phyloP scores from a whole-genome alignment of 202 grass and related monocot species.

The Carex arenaria region DNA sequence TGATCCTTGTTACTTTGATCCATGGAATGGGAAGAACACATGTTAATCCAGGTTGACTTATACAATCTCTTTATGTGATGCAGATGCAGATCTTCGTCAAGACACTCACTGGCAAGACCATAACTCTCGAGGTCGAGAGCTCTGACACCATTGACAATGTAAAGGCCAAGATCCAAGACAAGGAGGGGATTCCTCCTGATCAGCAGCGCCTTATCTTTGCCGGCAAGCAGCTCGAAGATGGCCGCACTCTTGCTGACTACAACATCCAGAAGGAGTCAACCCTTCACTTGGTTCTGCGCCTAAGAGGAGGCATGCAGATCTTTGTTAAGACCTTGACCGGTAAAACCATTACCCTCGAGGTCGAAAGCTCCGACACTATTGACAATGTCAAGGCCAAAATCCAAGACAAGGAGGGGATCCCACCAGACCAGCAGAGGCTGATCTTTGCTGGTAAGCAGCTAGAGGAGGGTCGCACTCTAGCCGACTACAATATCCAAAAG shows the following conservation, averaged over 20 bases:
- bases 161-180: too few species aligned
- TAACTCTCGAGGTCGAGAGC: too few species aligned
- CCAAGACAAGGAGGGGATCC: too few species aligned
- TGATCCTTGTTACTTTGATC: neutral
- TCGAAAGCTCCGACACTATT: too few species aligned
- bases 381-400: too few species aligned
- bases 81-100: neutral
- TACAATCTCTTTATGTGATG: neutral
- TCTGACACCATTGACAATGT: too few species aligned
- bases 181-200: conserved; percentile 3
- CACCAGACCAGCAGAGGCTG: too few species aligned
- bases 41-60: neutral
- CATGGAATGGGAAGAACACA: neutral
- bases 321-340: conserved; percentile 5
- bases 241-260: conserved; percentile 33
- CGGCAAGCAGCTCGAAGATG: conserved; percentile 47
- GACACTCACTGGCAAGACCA: too few species aligned
- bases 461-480: neutral
- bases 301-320: neutral
- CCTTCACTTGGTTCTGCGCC: neutral
- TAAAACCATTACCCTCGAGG: too few species aligned
- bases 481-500: conserved; percentile 34
- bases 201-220: conserved; percentile 51
- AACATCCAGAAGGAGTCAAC: conserved; percentile 47
- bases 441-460: too few species aligned